Evolutionary conservation across 2,329 filamentous ascomycete genomes (phyloP), one percentile per base, ranked within the genome.

Genomic region (Pseudogymnoascus verrucosus): DNA sequence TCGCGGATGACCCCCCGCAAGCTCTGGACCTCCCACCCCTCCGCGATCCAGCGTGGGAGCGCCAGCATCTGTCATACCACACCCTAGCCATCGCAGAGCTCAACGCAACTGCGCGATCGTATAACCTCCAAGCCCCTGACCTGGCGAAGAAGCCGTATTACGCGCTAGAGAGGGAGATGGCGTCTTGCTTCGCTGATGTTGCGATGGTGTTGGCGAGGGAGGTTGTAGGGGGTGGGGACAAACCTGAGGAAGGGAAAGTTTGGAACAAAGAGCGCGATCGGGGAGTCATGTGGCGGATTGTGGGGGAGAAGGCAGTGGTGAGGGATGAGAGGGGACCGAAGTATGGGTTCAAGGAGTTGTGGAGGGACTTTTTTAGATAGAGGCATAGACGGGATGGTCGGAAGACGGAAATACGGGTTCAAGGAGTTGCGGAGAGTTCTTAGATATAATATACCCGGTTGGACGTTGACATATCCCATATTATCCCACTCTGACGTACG

Each of bases 141-240:
- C 81, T 96, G 1, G 93, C 93, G 2, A 96, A 95, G 76, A 96
- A 96, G 75, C 91, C 93, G 0, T 98, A 98, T 75, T 92, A 91
- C 72, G 87, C 82, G 1, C 84, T 98, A 6, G 85, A 92, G 51
- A 85, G 93, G 60, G 95, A 99, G 76, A 80, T 98, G 14, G 82
- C 81, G 31, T 80, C 84, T 2, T 97, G 93, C 73, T 98, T 87
- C 72, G 89, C 91, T 0, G 93, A 96, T 65, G 88, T 96, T 1
- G 93, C 93, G 5, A 91, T 91, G 0, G 78, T 82, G 57, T 75
- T 98, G 3, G 84, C 91, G 0, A 80, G 82, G 1, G 87, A 87
- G 66, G 95, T 98, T 65, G 82, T 82, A 64, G 82, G 89, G 28
- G 81, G 91, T 19, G 90, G 90, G 3, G 73, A 76, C 0, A 71